Evolutionary conservation across 768 basidiomycete species (phyloP).

Genomic region (Suillus discolor): DNA sequence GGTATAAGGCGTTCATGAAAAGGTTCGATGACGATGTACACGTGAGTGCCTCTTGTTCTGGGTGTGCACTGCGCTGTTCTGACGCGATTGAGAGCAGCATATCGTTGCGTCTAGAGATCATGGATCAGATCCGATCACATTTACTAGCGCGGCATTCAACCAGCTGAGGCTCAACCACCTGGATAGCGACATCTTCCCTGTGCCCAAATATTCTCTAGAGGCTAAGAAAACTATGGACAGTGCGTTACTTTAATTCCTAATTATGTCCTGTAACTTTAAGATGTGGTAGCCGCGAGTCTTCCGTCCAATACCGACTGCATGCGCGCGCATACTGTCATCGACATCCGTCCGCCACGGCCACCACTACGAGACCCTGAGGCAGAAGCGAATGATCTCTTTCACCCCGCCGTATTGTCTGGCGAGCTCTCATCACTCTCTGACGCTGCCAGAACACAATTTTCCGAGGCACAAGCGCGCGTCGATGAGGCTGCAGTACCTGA

Average conservation of each 20-base stretch:
- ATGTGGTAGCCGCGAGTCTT: neutral
- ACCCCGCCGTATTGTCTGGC: neutral
- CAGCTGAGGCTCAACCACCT: neutral
- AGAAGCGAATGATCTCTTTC: neutral
- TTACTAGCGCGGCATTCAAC: constrained; percentile 1
- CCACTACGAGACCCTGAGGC: neutral
- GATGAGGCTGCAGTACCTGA: constrained; percentile 14
- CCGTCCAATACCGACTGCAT: neutral
- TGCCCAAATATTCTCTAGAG: neutral
- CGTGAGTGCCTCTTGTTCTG: constrained; percentile 43
- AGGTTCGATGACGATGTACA: constrained; percentile 61
- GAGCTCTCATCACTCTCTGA: neutral
- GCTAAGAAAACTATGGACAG: neutral
- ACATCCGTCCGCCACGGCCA: neutral
- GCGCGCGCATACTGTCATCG: neutral
- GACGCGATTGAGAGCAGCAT: neutral
- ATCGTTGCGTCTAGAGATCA: neutral
- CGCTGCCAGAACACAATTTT: constrained; percentile 41
- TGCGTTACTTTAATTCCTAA: neutral
- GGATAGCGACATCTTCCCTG: neutral
- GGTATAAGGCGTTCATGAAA: constrained; percentile 74
- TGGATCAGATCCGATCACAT: neutral
- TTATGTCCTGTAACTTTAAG: neutral
- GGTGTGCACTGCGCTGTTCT: neutral
- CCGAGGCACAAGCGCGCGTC: constrained; percentile 37